Evolutionary conservation across 2,329 filamentous ascomycete genomes (phyloP).

Genomic region (Dactylonectria estremocensis): DNA sequence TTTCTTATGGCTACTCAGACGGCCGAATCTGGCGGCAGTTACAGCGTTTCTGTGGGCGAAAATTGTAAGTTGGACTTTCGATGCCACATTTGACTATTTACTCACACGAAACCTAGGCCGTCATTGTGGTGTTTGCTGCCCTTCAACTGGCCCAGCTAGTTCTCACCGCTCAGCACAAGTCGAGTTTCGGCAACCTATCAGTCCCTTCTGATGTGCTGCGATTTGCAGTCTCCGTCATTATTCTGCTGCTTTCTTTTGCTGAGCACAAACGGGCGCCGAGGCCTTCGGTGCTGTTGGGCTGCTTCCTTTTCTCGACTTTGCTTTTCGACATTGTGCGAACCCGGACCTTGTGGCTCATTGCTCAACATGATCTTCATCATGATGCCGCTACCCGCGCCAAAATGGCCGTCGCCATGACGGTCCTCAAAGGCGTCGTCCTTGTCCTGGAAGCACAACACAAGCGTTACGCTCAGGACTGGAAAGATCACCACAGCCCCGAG

Average conservation of each 20-base stretch:
- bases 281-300: slow-evolving; percentile 62
- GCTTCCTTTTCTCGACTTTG: slow-evolving; percentile 59
- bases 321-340: slow-evolving; percentile 58
- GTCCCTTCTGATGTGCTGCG: slow-evolving; percentile 45
- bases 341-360: slow-evolving; percentile 60
- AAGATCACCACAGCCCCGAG: slow-evolving; percentile 57
- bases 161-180: not conserved
- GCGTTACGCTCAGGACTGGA: slow-evolving; percentile 56
- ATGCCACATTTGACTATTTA: not conserved
- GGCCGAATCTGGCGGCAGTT: slow-evolving; percentile 1
- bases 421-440: slow-evolving; percentile 53
- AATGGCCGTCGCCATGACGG: slow-evolving; percentile 54
- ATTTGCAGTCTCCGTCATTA: slow-evolving; percentile 48
- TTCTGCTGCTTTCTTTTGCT: slow-evolving; percentile 50
- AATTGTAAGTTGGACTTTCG: slow-evolving; percentile 2
- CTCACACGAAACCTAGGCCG: slow-evolving; percentile 7
- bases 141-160: slow-evolving; percentile 16
- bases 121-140: slow-evolving; percentile 5
- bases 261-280: slow-evolving; percentile 57
- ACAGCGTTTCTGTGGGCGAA: slow-evolving; percentile 12
- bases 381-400: slow-evolving; percentile 40
- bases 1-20: slow-evolving; percentile 9
- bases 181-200: not conserved
- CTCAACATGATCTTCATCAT: slow-evolving; percentile 19
- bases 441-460: slow-evolving; percentile 58